phyloP scores from a whole-genome alignment of 208 protist genomes.

The Trypanosoma avium region DNA sequence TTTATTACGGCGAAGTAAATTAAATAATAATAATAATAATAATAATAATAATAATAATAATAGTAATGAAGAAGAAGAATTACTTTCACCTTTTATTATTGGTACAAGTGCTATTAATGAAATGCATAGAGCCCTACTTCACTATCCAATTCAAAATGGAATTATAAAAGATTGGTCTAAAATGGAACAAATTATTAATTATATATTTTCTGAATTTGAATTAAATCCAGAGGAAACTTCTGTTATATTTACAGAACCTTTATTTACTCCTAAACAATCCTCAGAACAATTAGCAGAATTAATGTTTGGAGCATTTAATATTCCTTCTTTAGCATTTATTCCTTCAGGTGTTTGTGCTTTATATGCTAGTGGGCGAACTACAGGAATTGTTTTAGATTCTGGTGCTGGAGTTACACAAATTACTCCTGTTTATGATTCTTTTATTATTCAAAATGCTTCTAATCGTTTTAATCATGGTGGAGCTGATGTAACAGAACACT shows the following conservation, averaged over 20 bases:
- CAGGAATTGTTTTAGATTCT: conserved; percentile 97
- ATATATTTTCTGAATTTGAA: conserved; percentile 37
- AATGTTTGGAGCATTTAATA: conserved; percentile 95
- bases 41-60: no score
- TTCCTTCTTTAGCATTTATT: conserved; percentile 82
- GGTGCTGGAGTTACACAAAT: conserved; percentile 97
- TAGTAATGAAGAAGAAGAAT: conserved; percentile 7
- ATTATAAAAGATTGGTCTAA: conserved; percentile 51
- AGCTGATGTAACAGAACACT: conserved; percentile 38
- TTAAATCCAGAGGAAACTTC: conserved; percentile 26
- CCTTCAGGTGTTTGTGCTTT: conserved; percentile 86
- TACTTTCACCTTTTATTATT: conserved; percentile 11
- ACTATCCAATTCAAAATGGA: conserved; percentile 38
- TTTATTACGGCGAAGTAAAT: conserved; percentile 13
- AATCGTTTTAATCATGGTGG: conserved; percentile 42
- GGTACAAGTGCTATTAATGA: conserved; percentile 20
- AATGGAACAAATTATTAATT: conserved; percentile 60
- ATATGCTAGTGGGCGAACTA: conserved; percentile 93
- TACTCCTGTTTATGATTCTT: conserved; percentile 95
- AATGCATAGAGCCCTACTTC: conserved; percentile 12
- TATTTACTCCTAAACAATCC: conserved; percentile 90
- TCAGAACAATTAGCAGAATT: conserved; percentile 76
- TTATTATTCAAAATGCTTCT: conserved; percentile 36
- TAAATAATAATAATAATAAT: no score
- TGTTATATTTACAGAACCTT: conserved; percentile 91